Evolutionary conservation across 495 filamentous ascomycete genomes (phyloP), one percentile per base, ranked within the genome.

Genomic region (Cryomyces minteri): DNA sequence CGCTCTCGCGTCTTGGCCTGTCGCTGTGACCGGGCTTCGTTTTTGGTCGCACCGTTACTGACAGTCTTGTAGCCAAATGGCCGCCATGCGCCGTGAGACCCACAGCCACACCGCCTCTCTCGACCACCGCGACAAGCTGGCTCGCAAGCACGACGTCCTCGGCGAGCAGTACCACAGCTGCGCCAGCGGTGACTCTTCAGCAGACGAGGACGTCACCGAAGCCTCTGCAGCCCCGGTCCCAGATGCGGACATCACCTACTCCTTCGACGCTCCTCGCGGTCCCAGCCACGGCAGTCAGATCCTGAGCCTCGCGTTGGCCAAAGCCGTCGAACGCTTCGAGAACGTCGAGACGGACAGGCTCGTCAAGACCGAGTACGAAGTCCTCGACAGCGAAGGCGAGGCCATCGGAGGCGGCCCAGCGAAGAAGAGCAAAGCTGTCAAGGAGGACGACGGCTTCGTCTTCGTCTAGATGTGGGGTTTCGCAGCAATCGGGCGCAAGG

Each of bases 251-350:
- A 56, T 66, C 43, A 55, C 63, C 9, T 66, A 67, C 51, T 68
- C 66, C 30, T 76, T 62, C 56, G 70, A 73, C 44, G 62, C 62
- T 6, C 53, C 62, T 1, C 56, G 52, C 10, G 65, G 65, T 12
- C 67, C 68, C 1, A 54, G 56, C 45, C 58, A 62, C 36, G 72
- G 73, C 6, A 70, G 72, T 54, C 70, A 70, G 44, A 67, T 76
- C 48, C 64, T 77, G 31, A 64, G 63, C 14, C 60, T 60, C 7
- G 72, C 73, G 5, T 58, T 77, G 12, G 66, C 60, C 41, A 64
- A 70, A 59, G 73, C 73, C 4, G 65, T 76, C 28, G 66, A 73
- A 58, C 67, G 64, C 45, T 77, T 64, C 47, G 72, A 77, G 57
- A 67, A 62, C 36, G 63, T 67, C 47, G 65, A 69, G 55, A 74